A percentile compares a stretch with the other conserved stretches of the same genome.
Conservation (phyloP, 768 basidiomycete species). For the Tulasnella sp. region DNA sequence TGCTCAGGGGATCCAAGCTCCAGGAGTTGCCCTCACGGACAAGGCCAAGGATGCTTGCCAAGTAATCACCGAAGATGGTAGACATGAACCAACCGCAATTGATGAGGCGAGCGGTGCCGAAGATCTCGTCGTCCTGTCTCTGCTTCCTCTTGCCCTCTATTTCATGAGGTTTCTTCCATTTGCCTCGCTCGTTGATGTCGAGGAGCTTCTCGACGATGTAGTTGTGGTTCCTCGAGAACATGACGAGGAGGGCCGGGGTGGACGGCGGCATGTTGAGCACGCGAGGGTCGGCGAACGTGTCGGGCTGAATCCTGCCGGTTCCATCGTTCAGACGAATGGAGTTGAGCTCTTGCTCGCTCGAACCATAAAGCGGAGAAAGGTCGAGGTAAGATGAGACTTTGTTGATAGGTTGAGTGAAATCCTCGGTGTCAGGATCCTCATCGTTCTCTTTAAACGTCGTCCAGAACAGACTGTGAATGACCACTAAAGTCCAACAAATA, state of each 20-base stretch:
- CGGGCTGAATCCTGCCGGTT: conserved; percentile 67
- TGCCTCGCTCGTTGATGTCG: conserved; percentile 79
- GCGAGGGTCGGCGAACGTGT: conserved; percentile 78
- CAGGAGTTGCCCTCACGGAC: conserved; percentile 37
- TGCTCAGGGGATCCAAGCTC: conserved; percentile 54
- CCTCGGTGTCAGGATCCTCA: too few species aligned
- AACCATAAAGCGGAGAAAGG: conserved; percentile 47
- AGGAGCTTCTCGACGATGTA: conserved; percentile 77
- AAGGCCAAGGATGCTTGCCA: conserved; percentile 33
- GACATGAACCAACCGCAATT: conserved; percentile 55
- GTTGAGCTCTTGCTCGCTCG: conserved; percentile 49
- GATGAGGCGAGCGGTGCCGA: conserved; percentile 76
- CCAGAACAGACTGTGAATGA: conserved; percentile 40
- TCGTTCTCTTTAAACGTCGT: neutral
- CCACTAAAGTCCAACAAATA: conserved; percentile 16
- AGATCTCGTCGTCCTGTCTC: conserved; percentile 63
- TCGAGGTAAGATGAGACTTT: conserved; percentile 37
- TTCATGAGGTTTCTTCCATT: conserved; percentile 66
- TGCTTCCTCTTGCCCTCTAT: too few species aligned
- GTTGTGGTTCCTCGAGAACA: conserved; percentile 79
- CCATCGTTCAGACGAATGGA: conserved; percentile 46
- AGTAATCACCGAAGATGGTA: conserved; percentile 38
- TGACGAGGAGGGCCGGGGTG: conserved; percentile 70
- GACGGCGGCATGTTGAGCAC: conserved; percentile 79
- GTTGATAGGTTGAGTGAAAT: conserved; percentile 15